These are phyloP conservation scores for Citrus maxima DNA, from an alignment of 345 rosid genomes.

Conservation along the genomic window DNA sequence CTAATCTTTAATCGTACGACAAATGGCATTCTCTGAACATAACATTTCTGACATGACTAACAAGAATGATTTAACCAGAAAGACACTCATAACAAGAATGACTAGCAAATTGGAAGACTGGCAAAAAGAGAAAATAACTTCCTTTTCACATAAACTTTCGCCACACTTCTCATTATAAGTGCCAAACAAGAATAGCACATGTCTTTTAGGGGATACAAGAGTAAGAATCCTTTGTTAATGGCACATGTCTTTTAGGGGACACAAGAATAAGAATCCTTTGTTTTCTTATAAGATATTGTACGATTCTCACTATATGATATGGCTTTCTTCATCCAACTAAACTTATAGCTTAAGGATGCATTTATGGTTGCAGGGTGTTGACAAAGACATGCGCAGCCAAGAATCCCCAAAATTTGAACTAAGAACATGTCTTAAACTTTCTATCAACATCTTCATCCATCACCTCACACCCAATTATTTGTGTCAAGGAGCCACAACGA, in stretches of 20 bases:
- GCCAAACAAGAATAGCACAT: neutral
- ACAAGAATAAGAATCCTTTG: neutral
- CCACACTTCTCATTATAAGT: neutral
- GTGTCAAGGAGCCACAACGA: neutral
- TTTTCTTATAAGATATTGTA: neutral
- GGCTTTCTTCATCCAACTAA: neutral
- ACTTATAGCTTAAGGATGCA: neutral
- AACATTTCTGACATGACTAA: neutral
- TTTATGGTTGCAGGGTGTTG: neutral
- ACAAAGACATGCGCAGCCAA: neutral
- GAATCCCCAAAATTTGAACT: neutral
- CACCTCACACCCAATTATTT: neutral
- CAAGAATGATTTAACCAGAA: neutral
- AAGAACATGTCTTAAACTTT: neutral
- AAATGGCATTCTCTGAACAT: neutral
- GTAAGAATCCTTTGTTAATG: neutral
- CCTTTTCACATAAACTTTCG: neutral
- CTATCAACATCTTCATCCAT: neutral
- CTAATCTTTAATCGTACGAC: neutral
- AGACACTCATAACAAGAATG: neutral
- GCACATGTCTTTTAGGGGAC: neutral
- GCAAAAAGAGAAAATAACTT: neutral
- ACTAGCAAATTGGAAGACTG: neutral
- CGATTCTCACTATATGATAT: neutral
- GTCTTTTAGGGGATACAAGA: neutral